These are phyloP conservation scores for Hypoxylon sp. DNA, from an alignment of 2,329 filamentous ascomycete species.

Conservation along the genomic window DNA sequence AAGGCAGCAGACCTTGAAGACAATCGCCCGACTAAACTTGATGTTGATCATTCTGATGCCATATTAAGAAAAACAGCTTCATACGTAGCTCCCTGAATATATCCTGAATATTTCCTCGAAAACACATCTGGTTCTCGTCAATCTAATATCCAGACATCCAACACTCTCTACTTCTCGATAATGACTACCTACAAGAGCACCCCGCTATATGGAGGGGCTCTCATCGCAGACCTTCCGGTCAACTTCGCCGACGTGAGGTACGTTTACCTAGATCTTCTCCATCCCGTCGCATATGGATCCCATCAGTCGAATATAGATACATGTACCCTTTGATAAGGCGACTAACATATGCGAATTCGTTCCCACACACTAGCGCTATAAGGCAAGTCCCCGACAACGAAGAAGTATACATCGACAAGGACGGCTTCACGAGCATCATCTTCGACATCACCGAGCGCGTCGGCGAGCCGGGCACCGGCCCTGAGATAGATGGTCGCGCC, in stretches of 20 bases:
- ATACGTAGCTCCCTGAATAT: constrained; percentile 4
- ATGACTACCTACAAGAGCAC: constrained; percentile 71
- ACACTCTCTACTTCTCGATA: constrained; percentile 29
- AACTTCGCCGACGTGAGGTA: constrained; percentile 82
- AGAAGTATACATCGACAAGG: constrained; percentile 89
- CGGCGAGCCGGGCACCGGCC: constrained; percentile 65
- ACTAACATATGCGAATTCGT: constrained; percentile 20
- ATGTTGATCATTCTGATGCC: constrained; percentile 17
- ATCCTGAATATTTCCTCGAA: constrained; percentile 6
- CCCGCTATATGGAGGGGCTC: constrained; percentile 80
- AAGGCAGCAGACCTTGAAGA: constrained; percentile 11
- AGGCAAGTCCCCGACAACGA: constrained; percentile 88
- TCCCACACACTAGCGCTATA: constrained; percentile 64
- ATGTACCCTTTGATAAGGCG: neutral
- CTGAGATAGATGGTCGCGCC: constrained; percentile 78
- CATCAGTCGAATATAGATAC: neutral
- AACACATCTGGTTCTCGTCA: neutral
- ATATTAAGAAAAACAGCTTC: constrained; percentile 8
- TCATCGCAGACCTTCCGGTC: constrained; percentile 76
- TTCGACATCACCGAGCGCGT: constrained; percentile 92
- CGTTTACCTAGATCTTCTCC: constrained; percentile 24
- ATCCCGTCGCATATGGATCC: constrained; percentile 24
- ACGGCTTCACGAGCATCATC: constrained; percentile 88
- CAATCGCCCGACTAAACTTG: constrained; percentile 14
- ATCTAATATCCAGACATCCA: constrained; percentile 4